Base-by-base conservation (phyloP, 441 rosid species). In the Euphorbia corollata region DNA sequence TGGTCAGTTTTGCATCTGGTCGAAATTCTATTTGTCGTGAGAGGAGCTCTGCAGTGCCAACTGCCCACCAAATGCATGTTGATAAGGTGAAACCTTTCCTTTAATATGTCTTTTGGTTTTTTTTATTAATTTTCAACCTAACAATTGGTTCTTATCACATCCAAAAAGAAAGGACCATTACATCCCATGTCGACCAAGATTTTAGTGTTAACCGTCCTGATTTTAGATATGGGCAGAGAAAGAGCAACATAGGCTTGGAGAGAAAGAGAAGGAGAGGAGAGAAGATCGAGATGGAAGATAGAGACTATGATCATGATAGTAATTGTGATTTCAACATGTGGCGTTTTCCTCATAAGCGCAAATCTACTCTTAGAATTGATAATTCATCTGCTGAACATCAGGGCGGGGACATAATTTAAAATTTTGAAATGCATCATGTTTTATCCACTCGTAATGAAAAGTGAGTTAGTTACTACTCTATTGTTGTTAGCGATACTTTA, bases 21-120 rank as follows among this genome's bases (percentile, higher is more conserved):
- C 84, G 90, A 79, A 85, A 73, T 68, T 77, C 88, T 59, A 50
- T 80, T 65, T 82, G 70, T 45, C 86, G 87, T 63, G 98, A 87
- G 69, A 82, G 85, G 78, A 82, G 77, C 74, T 78, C 91, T 24
- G 82, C 86, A 54, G 77, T 88, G 73, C 94, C 87, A 54, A 64
- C 84, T 48, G 68, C 73, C 65, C 85, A 81, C 67, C 88, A 78
- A 71, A 51, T 82, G 77, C 86, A 79, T 63, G 69, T 72, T 51
- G 96, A 87, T 72, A 90, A 90, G 98, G 99, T 95, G n/a, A n/a
- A n/a, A n/a, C n/a, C 71, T 71, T 60, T 71, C 59, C 75, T 0
- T 70, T 68, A 66, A 13, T 41, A 13, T 70, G 47, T 60, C 41
- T 65, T 72, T 24, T 56, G 32, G 45, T 67, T 68, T 69, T 68